A percentile compares a stretch with the other conserved stretches of the same genome.
Evolutionary conservation across 2,329 filamentous ascomycete species (phyloP).

Genomic region (Diaporthe citrichinensis): DNA sequence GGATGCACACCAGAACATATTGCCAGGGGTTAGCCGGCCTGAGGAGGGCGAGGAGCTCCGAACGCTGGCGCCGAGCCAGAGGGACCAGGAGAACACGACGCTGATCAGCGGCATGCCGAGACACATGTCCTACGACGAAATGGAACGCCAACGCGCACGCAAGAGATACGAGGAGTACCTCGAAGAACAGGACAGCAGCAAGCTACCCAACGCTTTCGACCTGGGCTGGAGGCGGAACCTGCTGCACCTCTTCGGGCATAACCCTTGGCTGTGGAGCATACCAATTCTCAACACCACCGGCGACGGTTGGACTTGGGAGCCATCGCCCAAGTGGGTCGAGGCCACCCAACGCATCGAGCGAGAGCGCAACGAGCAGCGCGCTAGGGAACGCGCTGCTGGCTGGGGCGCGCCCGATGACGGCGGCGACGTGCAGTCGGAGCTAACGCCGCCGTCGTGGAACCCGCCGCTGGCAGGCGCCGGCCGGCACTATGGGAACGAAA

Average conservation of each 20-base stretch:
- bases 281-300: constrained; percentile 89
- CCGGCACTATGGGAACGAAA: constrained; percentile 49
- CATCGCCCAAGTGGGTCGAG: constrained; percentile 82
- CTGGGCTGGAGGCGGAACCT: constrained; percentile 87
- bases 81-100: constrained; percentile 37
- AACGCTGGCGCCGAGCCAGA: constrained; percentile 39
- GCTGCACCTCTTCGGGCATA: constrained; percentile 83
- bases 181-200: constrained; percentile 89
- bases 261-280: constrained; percentile 80
- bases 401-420: constrained; percentile 67
- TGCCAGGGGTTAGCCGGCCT: constrained; percentile 83
- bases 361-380: constrained; percentile 72
- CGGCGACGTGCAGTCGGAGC: constrained; percentile 30
- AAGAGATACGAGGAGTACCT: constrained; percentile 80
- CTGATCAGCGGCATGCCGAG: constrained; percentile 52
- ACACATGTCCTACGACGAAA: constrained; percentile 67
- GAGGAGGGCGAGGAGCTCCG: constrained; percentile 82
- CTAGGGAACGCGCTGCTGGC: constrained; percentile 75
- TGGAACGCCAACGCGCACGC: constrained; percentile 68
- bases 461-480: constrained; percentile 46
- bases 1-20: constrained; percentile 85
- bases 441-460: constrained; percentile 46
- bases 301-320: constrained; percentile 95
- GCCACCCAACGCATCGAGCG: constrained; percentile 74
- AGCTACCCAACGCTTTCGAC: constrained; percentile 94